phyloP scores from a whole-genome alignment of 1,139 yeast species.

The Pichia sp. region DNA sequence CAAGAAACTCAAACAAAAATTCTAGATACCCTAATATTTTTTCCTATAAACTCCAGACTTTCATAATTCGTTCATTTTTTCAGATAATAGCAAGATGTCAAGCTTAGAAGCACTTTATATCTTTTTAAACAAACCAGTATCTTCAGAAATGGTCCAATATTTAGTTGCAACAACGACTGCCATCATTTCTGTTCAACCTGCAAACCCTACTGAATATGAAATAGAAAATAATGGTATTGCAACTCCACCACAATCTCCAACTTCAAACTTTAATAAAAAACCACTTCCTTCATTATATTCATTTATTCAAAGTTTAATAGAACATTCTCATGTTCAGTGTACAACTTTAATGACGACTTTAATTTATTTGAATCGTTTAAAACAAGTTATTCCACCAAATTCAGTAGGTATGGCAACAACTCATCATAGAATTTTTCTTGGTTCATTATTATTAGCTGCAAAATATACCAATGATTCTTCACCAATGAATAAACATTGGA shows the following conservation, averaged over 20 bases:
- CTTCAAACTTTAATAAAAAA: too few species aligned
- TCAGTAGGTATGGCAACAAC: slow-evolving; percentile 94
- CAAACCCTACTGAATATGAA: too few species aligned
- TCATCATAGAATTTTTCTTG: slow-evolving; percentile 84
- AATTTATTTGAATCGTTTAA: slow-evolving; percentile 71
- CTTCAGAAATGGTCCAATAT: slow-evolving; percentile 71
- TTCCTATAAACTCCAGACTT: too few species aligned
- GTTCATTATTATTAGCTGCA: slow-evolving; percentile 82
- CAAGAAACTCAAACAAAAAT: too few species aligned
- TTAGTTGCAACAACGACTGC: slow-evolving; percentile 76
- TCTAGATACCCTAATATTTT: neutral
- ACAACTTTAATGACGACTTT: slow-evolving; percentile 91
- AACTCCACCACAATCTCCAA: slow-evolving; percentile 43
- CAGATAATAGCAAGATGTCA: too few species aligned
- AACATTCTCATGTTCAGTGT: slow-evolving; percentile 85
- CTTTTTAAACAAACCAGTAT: slow-evolving; percentile 73
- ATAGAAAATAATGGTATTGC: slow-evolving; percentile 30
- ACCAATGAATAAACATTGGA: slow-evolving; percentile 96
- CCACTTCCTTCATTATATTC: slow-evolving; percentile 43
- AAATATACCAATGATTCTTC: slow-evolving; percentile 88
- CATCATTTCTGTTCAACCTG: slow-evolving; percentile 53
- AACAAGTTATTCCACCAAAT: slow-evolving; percentile 74
- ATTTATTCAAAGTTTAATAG: slow-evolving; percentile 68
- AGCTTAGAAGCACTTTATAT: slow-evolving; percentile 61
- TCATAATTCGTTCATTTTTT: too few species aligned